Evolutionary conservation across 495 filamentous ascomycete species (phyloP).

Genomic region (Parathielavia hyrcaniae): DNA sequence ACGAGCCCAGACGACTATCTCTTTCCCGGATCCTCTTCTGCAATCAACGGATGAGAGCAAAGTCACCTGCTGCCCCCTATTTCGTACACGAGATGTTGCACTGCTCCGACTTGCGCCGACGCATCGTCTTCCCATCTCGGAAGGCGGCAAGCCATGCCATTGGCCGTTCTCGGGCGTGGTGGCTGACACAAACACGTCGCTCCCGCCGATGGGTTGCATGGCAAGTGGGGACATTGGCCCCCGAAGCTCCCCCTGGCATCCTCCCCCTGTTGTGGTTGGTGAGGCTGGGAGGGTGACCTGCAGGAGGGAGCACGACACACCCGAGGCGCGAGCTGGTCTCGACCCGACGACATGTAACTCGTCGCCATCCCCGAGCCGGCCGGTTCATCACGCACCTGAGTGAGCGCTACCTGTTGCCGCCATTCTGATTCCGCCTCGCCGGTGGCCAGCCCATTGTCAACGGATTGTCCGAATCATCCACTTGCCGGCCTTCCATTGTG

Average conservation of each 20-base stretch:
- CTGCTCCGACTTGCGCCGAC: neutral
- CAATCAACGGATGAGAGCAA: neutral
- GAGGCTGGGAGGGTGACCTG: neutral
- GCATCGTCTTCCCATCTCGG: slow-evolving; percentile 2
- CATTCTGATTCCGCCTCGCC: neutral
- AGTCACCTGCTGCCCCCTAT: neutral
- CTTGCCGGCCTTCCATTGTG: neutral
- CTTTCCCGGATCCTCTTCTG: too few relatives aligned
- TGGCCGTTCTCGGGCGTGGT: neutral
- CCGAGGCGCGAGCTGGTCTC: neutral
- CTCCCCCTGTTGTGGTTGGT: neutral
- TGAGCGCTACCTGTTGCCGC: neutral
- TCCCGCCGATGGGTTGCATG: slow-evolving; percentile 5
- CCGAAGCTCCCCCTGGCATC: neutral
- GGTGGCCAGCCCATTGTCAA: neutral
- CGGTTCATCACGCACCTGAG: slow-evolving; percentile 4
- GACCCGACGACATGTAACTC: neutral
- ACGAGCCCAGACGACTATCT: too few relatives aligned
- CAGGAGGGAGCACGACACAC: neutral
- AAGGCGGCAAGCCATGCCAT: slow-evolving; percentile 1
- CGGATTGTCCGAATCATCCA: neutral
- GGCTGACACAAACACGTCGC: slow-evolving; percentile 11
- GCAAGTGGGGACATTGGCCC: neutral
- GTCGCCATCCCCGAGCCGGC: neutral
- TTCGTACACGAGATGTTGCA: neutral